These are phyloP conservation scores for Mallotus japonicus DNA, from an alignment of 441 rosid genomes.

Conservation along the genomic window DNA sequence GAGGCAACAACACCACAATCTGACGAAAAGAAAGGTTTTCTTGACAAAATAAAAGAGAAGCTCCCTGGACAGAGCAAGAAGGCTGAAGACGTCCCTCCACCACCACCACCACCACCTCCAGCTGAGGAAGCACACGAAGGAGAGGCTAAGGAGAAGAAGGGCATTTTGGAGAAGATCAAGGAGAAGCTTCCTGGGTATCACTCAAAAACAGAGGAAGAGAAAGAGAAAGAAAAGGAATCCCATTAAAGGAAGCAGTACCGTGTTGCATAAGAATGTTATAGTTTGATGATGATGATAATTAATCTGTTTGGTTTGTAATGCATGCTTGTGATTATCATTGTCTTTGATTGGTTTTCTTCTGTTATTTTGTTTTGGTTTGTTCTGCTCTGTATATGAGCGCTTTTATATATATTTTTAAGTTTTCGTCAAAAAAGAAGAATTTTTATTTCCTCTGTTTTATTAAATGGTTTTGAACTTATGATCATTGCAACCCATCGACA, in stretches of 20 bases:
- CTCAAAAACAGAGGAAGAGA: constrained; percentile 51
- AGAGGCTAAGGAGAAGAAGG: constrained; percentile 62
- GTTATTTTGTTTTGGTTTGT: no score
- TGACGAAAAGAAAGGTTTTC: constrained; percentile 63
- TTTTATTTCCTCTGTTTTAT: background rate
- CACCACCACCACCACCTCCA: constrained; percentile 32
- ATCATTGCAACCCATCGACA: background rate
- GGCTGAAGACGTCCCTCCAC: constrained; percentile 32
- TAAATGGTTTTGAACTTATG: background rate
- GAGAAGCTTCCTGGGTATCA: constrained; percentile 79
- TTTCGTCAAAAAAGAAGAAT: background rate
- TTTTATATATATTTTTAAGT: background rate
- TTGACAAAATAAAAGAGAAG: constrained; percentile 70
- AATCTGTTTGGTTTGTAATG: background rate
- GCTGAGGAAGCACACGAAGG: constrained; percentile 26
- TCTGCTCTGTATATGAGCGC: background rate
- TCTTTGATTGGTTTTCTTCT: background rate
- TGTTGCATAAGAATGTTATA: background rate
- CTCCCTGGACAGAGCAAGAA: constrained; percentile 55
- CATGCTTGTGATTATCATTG: background rate
- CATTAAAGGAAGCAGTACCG: background rate
- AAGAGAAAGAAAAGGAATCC: constrained; percentile 38
- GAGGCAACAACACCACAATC: constrained; percentile 16
- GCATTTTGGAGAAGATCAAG: constrained; percentile 78
- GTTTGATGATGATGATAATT: background rate